Evolutionary conservation across 1,284 basidiomycete genomes (phyloP).

Genomic region (Trichosporon asahii): DNA sequence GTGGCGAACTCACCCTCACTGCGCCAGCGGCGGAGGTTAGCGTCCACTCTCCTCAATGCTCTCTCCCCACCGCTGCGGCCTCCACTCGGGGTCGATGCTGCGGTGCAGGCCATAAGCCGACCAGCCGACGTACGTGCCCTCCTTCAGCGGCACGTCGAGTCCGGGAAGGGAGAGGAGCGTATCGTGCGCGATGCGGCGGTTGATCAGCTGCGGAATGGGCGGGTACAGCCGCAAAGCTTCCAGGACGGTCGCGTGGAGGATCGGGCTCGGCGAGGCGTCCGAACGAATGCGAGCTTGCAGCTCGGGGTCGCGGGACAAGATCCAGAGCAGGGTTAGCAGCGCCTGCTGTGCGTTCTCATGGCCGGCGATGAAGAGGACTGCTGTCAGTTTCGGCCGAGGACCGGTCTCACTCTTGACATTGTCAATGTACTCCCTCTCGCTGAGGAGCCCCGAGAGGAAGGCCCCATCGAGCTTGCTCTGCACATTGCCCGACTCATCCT

Average conservation of each 20-base stretch:
- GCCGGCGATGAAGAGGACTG: constrained; percentile 14
- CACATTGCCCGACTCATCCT: background rate
- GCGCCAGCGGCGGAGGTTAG: background rate
- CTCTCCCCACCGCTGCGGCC: constrained; percentile 8
- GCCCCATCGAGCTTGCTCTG: constrained; percentile 1
- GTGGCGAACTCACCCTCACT: constrained; percentile 8
- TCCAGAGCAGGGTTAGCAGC: background rate
- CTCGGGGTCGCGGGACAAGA: background rate
- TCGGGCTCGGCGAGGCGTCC: background rate
- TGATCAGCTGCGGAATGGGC: constrained; percentile 13
- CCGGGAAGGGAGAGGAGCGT: background rate
- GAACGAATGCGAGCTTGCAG: background rate
- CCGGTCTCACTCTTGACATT: constrained; percentile 9
- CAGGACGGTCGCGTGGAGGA: constrained; percentile 8
- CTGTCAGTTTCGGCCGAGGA: background rate
- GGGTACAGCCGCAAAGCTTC: constrained; percentile 8
- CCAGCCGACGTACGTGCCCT: constrained; percentile 13
- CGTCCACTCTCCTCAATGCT: constrained; percentile 8
- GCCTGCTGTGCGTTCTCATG: constrained; percentile 15
- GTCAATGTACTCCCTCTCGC: constrained; percentile 10
- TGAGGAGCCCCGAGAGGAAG: background rate
- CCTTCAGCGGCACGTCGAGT: background rate
- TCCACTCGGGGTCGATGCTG: background rate
- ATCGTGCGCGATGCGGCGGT: constrained; percentile 4
- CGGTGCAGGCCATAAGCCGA: constrained; percentile 4